Base-by-base conservation (phyloP, 2,329 filamentous ascomycete species). In the Claviceps cyperi region DNA sequence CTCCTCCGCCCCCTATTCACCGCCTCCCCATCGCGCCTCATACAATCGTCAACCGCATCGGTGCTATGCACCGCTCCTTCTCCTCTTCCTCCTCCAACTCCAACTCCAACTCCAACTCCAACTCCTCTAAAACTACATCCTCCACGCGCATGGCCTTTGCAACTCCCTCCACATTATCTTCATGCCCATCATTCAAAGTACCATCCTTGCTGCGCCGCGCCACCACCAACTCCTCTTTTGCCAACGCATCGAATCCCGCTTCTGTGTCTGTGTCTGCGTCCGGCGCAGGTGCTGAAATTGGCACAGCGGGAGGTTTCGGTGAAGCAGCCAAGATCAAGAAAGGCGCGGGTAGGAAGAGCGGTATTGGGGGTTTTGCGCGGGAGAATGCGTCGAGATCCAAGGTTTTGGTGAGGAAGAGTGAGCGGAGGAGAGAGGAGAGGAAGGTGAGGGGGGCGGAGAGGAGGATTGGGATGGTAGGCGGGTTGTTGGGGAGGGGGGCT, bases 121-220 rank as follows among this genome's bases (percentile, higher is more conserved):
- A 22, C 14, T n/a, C 14, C 14, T n/a, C 7, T 8, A 28, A 28
- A 9, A 28, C 8, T 28, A 28, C 28, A 28, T 11, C 28, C 39
- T 24, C 41, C 17, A 62, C 63, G 2, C 74, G 72, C 21, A 69
- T 83, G 51, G 82, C 81, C 3, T 86, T 86, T 61, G 67, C 75
- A 8, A 59, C 69, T 1, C 64, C 70, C 2, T 61, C 66, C 5
- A 2, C 22, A 7, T 58, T 66, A 2, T 64, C 51, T 54, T 67
- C 70, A 0, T 86, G 66, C 4, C 64, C 51, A 54, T 68, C 69
- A 0, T 86, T 87, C 74, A 81, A 78, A 57, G 77, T 86, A 1
- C 86, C 86, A 0, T 74, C 77, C 0, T 72, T 92, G 19, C 74
- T 92, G 17, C 78, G 86, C 24, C 77, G 84, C 32, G 84, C 85